Evolutionary conservation across 2,329 filamentous ascomycete species (phyloP), one percentile per base, ranked within the genome.

Genomic region (Talaromyces sp.): DNA sequence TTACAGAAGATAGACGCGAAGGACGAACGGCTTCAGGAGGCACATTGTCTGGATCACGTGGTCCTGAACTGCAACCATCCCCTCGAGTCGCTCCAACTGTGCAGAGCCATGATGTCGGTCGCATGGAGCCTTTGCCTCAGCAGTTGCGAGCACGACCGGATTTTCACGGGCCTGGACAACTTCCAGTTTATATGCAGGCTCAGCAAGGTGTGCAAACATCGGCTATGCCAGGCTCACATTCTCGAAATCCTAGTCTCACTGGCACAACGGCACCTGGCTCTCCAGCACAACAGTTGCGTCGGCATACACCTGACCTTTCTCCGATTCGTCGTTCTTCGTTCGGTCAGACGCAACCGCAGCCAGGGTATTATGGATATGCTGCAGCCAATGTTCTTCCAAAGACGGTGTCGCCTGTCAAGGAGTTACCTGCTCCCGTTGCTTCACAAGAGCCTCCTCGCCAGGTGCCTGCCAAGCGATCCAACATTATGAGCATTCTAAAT

Each of bases 401-500:
- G 3, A 68, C 72, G 16, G 68, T 74, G 16, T 76, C 75, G 3
- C 76, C 77, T 5, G 70, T 75, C 16, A 78, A 77, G 68, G 77
- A 79, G n/a, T 65, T 72, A 33, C 76, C 76, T 35, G 70, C 74
- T 16, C 73, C 74, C 5, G 76, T 75, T 19, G 72, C 74, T 22
- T 56, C 52, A 22, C 52, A 74, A 3, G 80, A 81, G 61, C 71
- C 73, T 47, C 72, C 77, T 59, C 77, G 77, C 54, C 76, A 79
- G 57, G 76, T 79, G 4, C 79, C 80, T 27, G 79, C 77, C 1
- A 83, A 83, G 68, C 77, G 80, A 45, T 83, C 80, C 1, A 83
- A 82, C 68, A 82, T 83, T 54, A 80, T 82, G 75, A 80, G 74
- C 65, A 78, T 83, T 47, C 71, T 83, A 39, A 83, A 83, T 66